Conservation (phyloP, 345 rosid species). For the Turritis glabra region DNA sequence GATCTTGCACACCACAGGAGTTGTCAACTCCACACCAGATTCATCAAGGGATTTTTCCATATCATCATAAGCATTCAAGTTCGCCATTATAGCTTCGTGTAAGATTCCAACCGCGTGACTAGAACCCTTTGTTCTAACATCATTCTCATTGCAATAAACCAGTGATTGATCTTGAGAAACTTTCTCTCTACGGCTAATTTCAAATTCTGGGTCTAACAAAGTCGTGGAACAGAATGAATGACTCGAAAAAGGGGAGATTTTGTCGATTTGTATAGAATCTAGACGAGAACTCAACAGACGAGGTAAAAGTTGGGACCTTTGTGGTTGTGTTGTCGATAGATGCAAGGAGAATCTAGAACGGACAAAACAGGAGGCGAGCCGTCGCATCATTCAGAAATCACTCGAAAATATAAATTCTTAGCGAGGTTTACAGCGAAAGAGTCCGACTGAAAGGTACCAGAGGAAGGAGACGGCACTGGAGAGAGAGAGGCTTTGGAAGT, state of each 20-base stretch:
- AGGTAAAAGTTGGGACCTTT: slow-evolving; percentile 20
- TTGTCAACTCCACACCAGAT: slow-evolving; percentile 52
- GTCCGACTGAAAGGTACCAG: neutral
- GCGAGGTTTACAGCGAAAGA: neutral
- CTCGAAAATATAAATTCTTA: neutral
- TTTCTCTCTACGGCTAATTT: neutral
- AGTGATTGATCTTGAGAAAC: slow-evolving; percentile 10
- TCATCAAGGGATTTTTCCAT: slow-evolving; percentile 68
- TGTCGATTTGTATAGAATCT: neutral
- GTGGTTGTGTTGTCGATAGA: neutral
- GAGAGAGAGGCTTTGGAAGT: neutral
- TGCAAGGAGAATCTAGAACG: neutral
- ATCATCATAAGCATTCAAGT: slow-evolving; percentile 44
- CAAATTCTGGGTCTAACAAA: neutral
- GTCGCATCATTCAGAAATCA: slow-evolving; percentile 31
- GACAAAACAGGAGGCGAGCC: slow-evolving; percentile 10
- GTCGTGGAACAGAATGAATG: slow-evolving; percentile 33
- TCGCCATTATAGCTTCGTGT: slow-evolving; percentile 49
- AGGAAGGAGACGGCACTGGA: neutral
- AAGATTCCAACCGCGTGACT: slow-evolving; percentile 50
- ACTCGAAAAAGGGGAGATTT: neutral
- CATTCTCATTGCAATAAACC: slow-evolving; percentile 21
- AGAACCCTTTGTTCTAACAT: slow-evolving; percentile 17
- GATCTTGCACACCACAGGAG: slow-evolving; percentile 60
- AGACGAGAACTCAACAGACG: slow-evolving; percentile 3